Evolutionary conservation across 2,329 filamentous ascomycete species (phyloP), one percentile per base, ranked within the genome.

Genomic region (Nigrospora sphaerica): DNA sequence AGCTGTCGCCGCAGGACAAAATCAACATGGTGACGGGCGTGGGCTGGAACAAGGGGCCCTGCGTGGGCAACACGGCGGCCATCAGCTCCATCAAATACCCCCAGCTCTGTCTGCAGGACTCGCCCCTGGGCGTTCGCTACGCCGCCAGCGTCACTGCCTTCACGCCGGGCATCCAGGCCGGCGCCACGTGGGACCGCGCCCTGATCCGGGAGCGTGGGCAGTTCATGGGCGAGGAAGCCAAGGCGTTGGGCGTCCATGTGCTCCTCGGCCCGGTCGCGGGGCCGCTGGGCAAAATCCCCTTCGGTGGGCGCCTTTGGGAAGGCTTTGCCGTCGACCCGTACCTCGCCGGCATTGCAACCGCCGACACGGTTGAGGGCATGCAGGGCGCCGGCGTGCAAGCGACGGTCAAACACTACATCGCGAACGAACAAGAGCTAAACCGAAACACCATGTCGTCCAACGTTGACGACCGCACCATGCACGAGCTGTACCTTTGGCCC

Each of bases 301-400:
- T 78, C 41, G 88, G 81, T 32, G 88, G 88, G 0, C 73, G 88
- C 34, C 90, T 88, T 60, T 95, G 88, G 88, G 88, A 93, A 62
- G 86, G 83, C 0, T 93, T 92, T 59, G 85, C 86, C 0, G 73
- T 83, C 1, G 88, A 95, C 59, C 87, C 88, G 0, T 88, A 92
- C 44, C 73, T 93, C 1, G 50, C 80, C 17, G 84, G 82, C 16
- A 70, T 84, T 51, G 79, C 75, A 11, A 77, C 82, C 59, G 71
- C 70, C 14, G 74, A 82, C 61, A 85, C 81, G 0, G 72, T 86
- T 46, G 67, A 75, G 52, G 84, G 72, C 0, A 72, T 80, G 62
- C 76, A 81, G 61, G 57, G 61, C 33, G 66, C 63, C 6, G 73
- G 74, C 12, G 68, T 77, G 2, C 74, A 77, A 60, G 72, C 75